These are phyloP conservation scores for Phytophthora palmivora DNA, from an alignment of 352 stramenopile genomes.

Conservation along the genomic window DNA sequence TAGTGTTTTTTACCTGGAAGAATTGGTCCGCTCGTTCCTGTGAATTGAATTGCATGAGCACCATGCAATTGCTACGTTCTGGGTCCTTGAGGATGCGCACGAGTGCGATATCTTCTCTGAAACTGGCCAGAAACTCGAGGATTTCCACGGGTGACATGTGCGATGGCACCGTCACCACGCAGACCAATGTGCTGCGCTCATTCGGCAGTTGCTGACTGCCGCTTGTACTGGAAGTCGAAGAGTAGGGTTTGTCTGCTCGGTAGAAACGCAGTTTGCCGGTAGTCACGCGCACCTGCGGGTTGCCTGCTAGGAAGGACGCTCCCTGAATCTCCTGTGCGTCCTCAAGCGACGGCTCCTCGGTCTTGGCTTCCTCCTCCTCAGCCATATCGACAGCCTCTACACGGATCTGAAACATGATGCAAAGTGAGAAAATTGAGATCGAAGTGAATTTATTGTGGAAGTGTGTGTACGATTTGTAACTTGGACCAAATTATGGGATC, in stretches of 20 bases:
- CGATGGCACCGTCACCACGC: constrained; percentile 81
- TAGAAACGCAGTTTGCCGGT: constrained; percentile 88
- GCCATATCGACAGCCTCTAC: constrained; percentile 61
- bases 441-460: constrained; percentile 7
- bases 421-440: constrained; percentile 4
- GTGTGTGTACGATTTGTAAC: not conserved
- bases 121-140: constrained; percentile 83
- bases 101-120: constrained; percentile 74
- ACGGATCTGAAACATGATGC: constrained; percentile 86
- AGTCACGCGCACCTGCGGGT: constrained; percentile 79
- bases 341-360: constrained; percentile 32
- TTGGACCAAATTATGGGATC: constrained; percentile 9
- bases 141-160: constrained; percentile 89
- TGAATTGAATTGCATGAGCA: constrained; percentile 82
- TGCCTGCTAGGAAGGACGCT: constrained; percentile 75
- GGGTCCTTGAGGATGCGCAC: constrained; percentile 86
- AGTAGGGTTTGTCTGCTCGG: constrained; percentile 68
- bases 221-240: constrained; percentile 7
- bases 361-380: constrained; percentile 50
- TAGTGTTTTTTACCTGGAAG: constrained; percentile 47
- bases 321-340: constrained; percentile 32
- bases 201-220: constrained; percentile 51
- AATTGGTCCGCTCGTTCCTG: constrained; percentile 87
- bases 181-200: constrained; percentile 82
- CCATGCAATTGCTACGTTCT: constrained; percentile 86